Conservation (phyloP, 805 yeast genomes). For the Starmera caribaea region DNA sequence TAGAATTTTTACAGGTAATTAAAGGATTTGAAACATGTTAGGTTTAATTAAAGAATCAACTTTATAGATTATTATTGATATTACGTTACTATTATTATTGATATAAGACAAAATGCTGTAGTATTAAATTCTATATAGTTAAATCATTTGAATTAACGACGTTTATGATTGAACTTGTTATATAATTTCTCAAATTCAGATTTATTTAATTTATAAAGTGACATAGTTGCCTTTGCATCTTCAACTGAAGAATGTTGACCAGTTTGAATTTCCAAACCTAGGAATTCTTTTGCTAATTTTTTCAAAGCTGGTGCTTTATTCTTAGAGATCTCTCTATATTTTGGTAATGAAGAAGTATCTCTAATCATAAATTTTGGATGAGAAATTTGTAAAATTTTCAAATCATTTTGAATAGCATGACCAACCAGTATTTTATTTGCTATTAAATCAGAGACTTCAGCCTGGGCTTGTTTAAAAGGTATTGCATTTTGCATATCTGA, state of each 20-base stretch:
- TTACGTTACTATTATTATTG: too few species aligned
- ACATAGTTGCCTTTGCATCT: constrained; percentile 85
- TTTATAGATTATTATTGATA: too few species aligned
- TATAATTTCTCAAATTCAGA: constrained; percentile 46
- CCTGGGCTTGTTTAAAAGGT: constrained; percentile 57
- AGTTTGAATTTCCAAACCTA: constrained; percentile 55
- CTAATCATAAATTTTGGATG: constrained; percentile 58
- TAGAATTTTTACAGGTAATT: too few species aligned
- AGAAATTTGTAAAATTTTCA: constrained; percentile 53
- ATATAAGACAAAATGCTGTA: too few species aligned
- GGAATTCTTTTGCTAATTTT: constrained; percentile 46
- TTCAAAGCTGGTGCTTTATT: constrained; percentile 72
- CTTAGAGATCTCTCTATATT: constrained; percentile 47
- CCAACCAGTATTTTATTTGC: constrained; percentile 61
- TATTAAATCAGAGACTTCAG: constrained; percentile 40
- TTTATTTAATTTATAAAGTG: constrained; percentile 55
- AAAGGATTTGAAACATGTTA: too few species aligned
- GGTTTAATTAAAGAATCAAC: too few species aligned
- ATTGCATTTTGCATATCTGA: constrained; percentile 59
- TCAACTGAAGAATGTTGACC: constrained; percentile 83
- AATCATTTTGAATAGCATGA: constrained; percentile 76
- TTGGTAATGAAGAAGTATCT: constrained; percentile 62
- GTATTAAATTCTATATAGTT: too few species aligned
- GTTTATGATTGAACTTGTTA: neutral
- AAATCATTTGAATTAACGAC: too few species aligned